Conservation (phyloP, 2,329 filamentous ascomycete genomes). For the Trichoderma arundinaceum region DNA sequence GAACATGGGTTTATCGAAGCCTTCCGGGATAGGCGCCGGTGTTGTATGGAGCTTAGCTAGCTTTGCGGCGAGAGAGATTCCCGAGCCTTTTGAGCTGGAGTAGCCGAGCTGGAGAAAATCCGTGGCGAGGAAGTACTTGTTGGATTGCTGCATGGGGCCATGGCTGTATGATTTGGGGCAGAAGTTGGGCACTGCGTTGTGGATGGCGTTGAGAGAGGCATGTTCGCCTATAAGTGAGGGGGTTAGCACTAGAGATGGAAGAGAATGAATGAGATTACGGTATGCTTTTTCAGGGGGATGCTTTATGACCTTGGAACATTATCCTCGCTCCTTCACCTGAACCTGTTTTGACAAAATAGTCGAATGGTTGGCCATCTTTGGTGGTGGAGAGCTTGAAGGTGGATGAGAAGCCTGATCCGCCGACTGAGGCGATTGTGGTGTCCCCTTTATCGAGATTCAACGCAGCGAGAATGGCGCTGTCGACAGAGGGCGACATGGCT, state of each 20-base stretch:
- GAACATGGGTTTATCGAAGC: slow-evolving; percentile 67
- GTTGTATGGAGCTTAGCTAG: slow-evolving; percentile 80
- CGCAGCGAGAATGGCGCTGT: slow-evolving; percentile 66
- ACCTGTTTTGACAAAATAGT: slow-evolving; percentile 77
- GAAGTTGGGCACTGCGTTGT: slow-evolving; percentile 71
- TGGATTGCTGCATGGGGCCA: slow-evolving; percentile 62
- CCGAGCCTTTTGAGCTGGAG: slow-evolving; percentile 51
- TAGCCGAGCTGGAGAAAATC: slow-evolving; percentile 76
- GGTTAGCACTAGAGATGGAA: not conserved
- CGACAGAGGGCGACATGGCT: slow-evolving; percentile 56
- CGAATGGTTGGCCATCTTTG: slow-evolving; percentile 54
- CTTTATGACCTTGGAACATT: slow-evolving; percentile 70
- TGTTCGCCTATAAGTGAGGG: slow-evolving; percentile 68
- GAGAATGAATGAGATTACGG: not conserved
- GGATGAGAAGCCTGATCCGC: slow-evolving; percentile 71
- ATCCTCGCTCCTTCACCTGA: slow-evolving; percentile 61
- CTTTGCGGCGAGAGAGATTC: slow-evolving; percentile 71
- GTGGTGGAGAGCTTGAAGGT: slow-evolving; percentile 63
- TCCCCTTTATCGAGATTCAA: slow-evolving; percentile 61
- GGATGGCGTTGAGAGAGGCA: slow-evolving; percentile 81
- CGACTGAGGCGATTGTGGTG: slow-evolving; percentile 64
- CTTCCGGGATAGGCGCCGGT: slow-evolving; percentile 68
- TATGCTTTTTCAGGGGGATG: not conserved
- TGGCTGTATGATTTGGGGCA: slow-evolving; percentile 78
- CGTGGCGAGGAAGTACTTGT: slow-evolving; percentile 67